Evolutionary conservation across 179 eudicot species (phyloP).

Genomic region (Heliamphora pulchella): DNA sequence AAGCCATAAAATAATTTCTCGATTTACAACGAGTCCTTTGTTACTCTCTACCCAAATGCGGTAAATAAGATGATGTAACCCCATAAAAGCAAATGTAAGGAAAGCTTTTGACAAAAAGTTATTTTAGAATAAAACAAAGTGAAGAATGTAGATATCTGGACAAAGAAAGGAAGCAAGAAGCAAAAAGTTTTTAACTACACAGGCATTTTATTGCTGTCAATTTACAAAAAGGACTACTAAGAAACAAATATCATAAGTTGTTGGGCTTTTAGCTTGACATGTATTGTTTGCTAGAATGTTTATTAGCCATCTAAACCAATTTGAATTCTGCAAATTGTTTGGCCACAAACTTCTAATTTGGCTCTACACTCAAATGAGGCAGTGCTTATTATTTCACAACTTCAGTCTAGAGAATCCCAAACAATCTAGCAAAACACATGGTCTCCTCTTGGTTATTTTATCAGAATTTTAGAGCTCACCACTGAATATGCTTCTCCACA

Average conservation of each 20-base stretch:
- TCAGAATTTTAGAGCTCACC: not conserved
- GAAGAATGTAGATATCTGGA: not conserved
- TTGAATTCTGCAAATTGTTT: not conserved
- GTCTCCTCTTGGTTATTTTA: not conserved
- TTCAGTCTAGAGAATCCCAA: constrained; percentile 3
- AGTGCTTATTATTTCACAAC: not conserved
- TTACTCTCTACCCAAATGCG: not conserved
- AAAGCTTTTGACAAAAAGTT: not conserved
- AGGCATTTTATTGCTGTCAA: not conserved
- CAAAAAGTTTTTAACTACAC: not conserved
- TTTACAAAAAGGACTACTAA: not conserved
- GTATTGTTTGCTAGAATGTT: not conserved
- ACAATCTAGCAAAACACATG: not conserved
- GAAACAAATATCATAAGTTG: too few species aligned
- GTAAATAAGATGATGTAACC: not conserved
- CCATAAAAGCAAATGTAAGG: not conserved
- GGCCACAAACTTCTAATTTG: not conserved
- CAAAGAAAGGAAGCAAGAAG: not conserved
- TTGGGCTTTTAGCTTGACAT: not conserved
- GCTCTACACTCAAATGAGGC: not conserved
- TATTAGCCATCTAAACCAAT: not conserved
- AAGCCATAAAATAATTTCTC: constrained; percentile 75
- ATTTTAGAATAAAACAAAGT: not conserved
- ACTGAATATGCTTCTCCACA: not conserved
- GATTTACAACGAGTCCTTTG: not conserved